phyloP scores from a whole-genome alignment of 2,329 filamentous ascomycete genomes.

The Xylariaceae sp. region DNA sequence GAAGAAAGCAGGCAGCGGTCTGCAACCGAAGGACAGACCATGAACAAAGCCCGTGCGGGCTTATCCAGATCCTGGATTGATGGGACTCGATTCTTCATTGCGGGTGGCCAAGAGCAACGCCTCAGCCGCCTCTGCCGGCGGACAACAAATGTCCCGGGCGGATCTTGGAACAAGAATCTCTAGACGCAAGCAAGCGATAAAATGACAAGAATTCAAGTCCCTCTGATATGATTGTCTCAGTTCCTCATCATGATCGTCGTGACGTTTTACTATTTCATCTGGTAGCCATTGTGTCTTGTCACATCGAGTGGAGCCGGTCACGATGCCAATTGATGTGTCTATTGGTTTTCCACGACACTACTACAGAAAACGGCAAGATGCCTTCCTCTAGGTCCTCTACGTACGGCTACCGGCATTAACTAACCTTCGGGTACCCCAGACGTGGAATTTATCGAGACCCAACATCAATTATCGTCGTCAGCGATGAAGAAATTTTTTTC shows the following conservation, averaged over 20 bases:
- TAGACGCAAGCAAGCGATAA: constrained; percentile 13
- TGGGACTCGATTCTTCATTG: constrained; percentile 27
- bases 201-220: constrained; percentile 20
- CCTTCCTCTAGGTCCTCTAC: background rate
- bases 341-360: background rate
- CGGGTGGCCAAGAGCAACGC: constrained; percentile 18
- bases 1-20: constrained; percentile 5
- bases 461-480: background rate
- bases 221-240: constrained; percentile 9
- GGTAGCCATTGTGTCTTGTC: background rate
- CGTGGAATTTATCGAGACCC: background rate
- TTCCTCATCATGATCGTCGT: background rate
- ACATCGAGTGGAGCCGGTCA: background rate
- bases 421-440: constrained; percentile 7
- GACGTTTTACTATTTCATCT: background rate
- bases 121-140: constrained; percentile 19
- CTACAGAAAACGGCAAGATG: constrained; percentile 2
- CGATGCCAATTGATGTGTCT: background rate
- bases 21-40: constrained; percentile 6
- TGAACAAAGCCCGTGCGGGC: constrained; percentile 17
- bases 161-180: constrained; percentile 6
- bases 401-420: constrained; percentile 8
- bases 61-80: constrained; percentile 29
- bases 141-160: constrained; percentile 7
- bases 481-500: background rate